Evolutionary conservation across 2,329 filamentous ascomycete species (phyloP).

Genomic region (Aspergillus ibericus): DNA sequence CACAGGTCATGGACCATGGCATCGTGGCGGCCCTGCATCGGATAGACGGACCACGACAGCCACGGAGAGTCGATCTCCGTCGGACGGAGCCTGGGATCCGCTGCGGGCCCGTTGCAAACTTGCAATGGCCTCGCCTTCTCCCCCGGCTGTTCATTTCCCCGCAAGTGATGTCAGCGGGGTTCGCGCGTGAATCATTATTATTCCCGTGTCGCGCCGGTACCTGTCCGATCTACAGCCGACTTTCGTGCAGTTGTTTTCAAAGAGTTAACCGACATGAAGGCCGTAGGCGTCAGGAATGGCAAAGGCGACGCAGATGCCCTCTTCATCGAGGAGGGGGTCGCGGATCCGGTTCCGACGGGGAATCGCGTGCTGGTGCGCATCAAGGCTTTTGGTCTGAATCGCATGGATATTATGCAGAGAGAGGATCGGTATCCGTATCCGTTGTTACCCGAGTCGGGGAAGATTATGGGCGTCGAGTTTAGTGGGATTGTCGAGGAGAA

Average conservation of each 20-base stretch:
- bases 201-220: background rate
- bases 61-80: background rate
- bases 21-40: background rate
- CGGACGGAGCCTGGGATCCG: background rate
- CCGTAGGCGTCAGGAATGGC: background rate
- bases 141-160: background rate
- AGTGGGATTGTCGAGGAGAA: background rate
- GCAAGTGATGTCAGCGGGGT: background rate
- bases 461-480: background rate
- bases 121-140: background rate
- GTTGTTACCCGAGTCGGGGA: background rate
- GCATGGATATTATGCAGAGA: constrained; percentile 1
- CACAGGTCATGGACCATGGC: background rate
- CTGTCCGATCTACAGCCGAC: too few relatives aligned
- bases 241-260: background rate
- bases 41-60: background rate
- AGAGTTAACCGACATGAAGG: background rate
- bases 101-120: background rate
- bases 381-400: background rate
- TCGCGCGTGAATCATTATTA: background rate
- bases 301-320: background rate
- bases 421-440: background rate
- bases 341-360: background rate
- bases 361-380: background rate
- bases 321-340: background rate